phyloP scores from a whole-genome alignment of 1,284 basidiomycete genomes.

The Spongispora temasekensis region DNA sequence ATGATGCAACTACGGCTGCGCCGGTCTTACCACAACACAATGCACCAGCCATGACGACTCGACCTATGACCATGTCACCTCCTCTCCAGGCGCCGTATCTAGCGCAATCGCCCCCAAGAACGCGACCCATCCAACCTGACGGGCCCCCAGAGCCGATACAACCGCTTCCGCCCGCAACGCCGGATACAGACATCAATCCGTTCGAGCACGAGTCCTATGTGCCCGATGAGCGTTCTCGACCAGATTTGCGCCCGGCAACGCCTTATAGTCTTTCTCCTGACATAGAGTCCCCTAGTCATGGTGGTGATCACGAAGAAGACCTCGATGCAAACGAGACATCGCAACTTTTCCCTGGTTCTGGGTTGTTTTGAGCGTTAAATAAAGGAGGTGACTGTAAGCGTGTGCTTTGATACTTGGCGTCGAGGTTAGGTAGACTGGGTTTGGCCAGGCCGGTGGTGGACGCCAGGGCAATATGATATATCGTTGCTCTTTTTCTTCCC shows the following conservation, averaged over 20 bases:
- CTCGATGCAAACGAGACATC: conserved; percentile 41
- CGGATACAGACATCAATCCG: conserved; percentile 37
- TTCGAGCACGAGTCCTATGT: conserved; percentile 39
- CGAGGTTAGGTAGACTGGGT: background rate
- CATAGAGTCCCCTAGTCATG: conserved; percentile 1
- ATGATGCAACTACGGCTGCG: conserved; percentile 1
- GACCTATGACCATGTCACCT: conserved; percentile 13
- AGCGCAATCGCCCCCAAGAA: conserved; percentile 8
- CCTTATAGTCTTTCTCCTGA: conserved; percentile 35
- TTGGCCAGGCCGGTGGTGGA: background rate
- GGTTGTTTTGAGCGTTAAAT: conserved; percentile 50
- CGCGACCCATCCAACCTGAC: conserved; percentile 11
- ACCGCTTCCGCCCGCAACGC: conserved; percentile 15
- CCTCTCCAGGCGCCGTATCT: conserved; percentile 16
- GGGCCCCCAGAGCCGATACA: conserved; percentile 15
- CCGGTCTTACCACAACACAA: conserved; percentile 12
- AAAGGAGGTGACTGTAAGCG: too few species aligned
- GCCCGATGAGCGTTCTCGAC: conserved; percentile 11
- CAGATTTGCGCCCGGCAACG: conserved; percentile 16
- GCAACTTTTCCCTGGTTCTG: conserved; percentile 57
- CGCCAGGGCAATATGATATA: background rate
- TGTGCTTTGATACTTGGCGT: too few species aligned
- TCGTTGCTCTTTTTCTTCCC: background rate
- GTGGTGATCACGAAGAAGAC: conserved; percentile 39
- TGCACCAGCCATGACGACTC: conserved; percentile 3